These are phyloP conservation scores for Hippophae tibetana DNA, from an alignment of 306 rosid species.

Conservation along the genomic window DNA sequence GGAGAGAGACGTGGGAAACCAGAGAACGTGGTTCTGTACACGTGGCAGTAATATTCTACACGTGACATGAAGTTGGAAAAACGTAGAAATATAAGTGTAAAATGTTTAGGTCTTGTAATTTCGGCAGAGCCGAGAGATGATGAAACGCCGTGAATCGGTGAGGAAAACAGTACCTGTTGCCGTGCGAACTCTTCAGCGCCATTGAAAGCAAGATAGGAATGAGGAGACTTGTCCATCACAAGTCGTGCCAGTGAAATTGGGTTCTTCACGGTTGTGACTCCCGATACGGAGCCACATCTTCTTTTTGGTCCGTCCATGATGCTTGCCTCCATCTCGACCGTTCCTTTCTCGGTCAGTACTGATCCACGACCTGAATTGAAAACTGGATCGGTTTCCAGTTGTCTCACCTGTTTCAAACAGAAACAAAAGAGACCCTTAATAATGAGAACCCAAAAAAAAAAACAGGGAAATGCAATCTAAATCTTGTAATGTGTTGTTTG, in stretches of 20 bases:
- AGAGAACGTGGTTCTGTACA: neutral
- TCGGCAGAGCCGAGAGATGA: no score
- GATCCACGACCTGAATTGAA: constrained; percentile 96
- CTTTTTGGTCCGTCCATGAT: constrained; percentile 85
- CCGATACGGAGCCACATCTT: constrained; percentile 92
- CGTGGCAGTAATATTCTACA: neutral
- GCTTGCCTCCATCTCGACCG: constrained; percentile 92
- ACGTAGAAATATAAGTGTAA: no score
- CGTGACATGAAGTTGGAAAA: neutral
- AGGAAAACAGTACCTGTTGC: constrained; percentile 38
- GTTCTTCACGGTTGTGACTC: constrained; percentile 67
- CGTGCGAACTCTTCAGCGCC: constrained; percentile 89
- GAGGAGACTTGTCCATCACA: constrained; percentile 94
- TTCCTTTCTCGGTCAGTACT: constrained; percentile 70
- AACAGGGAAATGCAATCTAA: no score
- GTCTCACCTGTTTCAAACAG: constrained; percentile 42
- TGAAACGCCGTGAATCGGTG: no score
- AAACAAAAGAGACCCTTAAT: neutral
- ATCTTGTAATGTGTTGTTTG: no score
- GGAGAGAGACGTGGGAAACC: constrained; percentile 10
- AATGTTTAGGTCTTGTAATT: no score
- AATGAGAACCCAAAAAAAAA: no score
- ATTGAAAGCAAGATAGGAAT: constrained; percentile 78
- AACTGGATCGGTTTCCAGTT: constrained; percentile 70
- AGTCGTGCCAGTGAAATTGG: constrained; percentile 88